Base-by-base conservation (phyloP, 2,329 filamentous ascomycete species). In the Diaporthe ilicicola region DNA sequence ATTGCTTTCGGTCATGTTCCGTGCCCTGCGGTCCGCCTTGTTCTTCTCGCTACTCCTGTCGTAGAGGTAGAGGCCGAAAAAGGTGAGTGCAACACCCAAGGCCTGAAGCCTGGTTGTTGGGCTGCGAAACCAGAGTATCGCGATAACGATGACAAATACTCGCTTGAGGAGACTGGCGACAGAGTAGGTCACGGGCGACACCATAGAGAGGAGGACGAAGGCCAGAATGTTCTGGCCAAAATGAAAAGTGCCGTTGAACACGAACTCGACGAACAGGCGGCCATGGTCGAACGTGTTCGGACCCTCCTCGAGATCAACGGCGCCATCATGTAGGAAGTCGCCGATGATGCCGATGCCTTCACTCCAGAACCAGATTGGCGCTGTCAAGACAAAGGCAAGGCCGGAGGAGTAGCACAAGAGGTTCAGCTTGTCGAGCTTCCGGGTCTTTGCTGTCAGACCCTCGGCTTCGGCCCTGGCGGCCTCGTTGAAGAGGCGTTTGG, bases 201-300 rank as follows among this genome's bases (percentile, higher is more conserved):
- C 93, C 85, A 97, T 93, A 67, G 94, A 97, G 8, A 99, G 86
- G 7, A 99, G 87, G 27, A 97, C 86, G 79, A 99, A 99, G 0
- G 96, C 96, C 68, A 99, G 88, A 67, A 99, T 97, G 78, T 97
- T 98, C 78, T 99, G 96, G 19, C 90, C 93, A 81, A 98, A 99
- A 82, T 99, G 96, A 79, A 97, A 98, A 4, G 94, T 92, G 69
- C 96, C 96, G 80, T 99, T 99, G 87, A 99, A 98, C 65, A 98
- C 80, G 79, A 97, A 98, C 79, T 99, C 96, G n/a, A 97, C 78
- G 0, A 87, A 84, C 54, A 92, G 80, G 2, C 93, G 90, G 32
- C 92, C 94, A 72, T 95, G 92, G 74, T 93, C 92, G 76, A 93
- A 91, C 15, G 92, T 90, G 34, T 95, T 87, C 42, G 91, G 90